phyloP scores from a whole-genome alignment of 2,329 filamentous ascomycete species.

The Fusarium sarcochroum region DNA sequence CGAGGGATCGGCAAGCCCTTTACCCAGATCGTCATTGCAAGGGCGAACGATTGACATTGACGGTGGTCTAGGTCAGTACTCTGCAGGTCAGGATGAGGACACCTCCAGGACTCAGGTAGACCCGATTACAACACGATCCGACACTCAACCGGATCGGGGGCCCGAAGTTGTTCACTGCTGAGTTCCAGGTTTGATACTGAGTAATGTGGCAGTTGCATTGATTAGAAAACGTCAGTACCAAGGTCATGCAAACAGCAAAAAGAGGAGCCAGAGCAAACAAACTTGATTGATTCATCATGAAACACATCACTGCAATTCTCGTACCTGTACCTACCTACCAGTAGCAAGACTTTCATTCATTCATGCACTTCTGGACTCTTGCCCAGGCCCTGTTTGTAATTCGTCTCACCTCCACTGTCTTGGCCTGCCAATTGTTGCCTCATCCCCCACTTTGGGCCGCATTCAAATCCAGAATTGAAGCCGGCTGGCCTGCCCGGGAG shows the following conservation, averaged over 20 bases:
- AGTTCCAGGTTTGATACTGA: neutral
- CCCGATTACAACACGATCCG: conserved; percentile 20
- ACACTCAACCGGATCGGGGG: conserved; percentile 15
- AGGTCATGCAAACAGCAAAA: conserved; percentile 24
- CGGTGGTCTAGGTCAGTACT: conserved; percentile 21
- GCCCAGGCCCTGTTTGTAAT: conserved; percentile 21
- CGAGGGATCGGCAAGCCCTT: conserved; percentile 27
- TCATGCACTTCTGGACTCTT: conserved; percentile 18
- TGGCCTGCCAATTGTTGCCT: conserved; percentile 37
- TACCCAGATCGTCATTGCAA: conserved; percentile 36
- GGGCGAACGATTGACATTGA: conserved; percentile 27
- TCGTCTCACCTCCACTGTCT: conserved; percentile 25
- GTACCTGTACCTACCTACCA: conserved; percentile 6
- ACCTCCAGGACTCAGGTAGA: conserved; percentile 11
- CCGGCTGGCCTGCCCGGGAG: conserved; percentile 8
- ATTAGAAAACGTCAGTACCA: conserved; percentile 14
- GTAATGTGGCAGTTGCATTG: conserved; percentile 1
- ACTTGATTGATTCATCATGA: conserved; percentile 31
- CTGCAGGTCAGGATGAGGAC: neutral
- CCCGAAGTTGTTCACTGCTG: neutral
- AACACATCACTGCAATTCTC: conserved; percentile 18
- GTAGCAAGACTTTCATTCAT: conserved; percentile 13
- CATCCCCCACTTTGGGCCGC: conserved; percentile 45
- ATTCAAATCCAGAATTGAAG: conserved; percentile 24
- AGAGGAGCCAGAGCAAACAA: conserved; percentile 5